Base-by-base conservation (phyloP, 495 filamentous ascomycete genomes). In the Podospora tetraspora region DNA sequence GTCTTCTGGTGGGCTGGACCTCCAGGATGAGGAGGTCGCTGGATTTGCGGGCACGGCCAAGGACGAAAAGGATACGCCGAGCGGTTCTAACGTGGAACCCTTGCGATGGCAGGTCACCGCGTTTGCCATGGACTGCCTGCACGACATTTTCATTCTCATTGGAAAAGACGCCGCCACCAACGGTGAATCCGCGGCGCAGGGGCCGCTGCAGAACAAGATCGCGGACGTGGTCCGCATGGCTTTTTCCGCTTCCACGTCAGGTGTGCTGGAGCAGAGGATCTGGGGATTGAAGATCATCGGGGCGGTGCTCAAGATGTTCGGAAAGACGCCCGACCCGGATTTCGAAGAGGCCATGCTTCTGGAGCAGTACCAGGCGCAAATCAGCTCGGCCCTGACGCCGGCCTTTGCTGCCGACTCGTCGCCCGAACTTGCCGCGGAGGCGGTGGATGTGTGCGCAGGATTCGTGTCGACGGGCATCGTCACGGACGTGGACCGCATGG, bases 381-480 rank as follows among this genome's bases (percentile, higher is more conserved):
- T 98, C 73, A 92, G 94, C 71, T 97, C 95, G 1, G 95, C 95
- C 0, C 85, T 99, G 56, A 98, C 95, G 5, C 95, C 95, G 10
- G 96, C 95, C 1, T 99, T 99, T 81, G 93, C 94, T 1, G 88
- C 89, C 2, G 95, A 99, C 78, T 98, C 95, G 2, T 97, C 94
- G 5, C 93, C 95, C 1, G 96, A 97, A 75, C 83, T 99, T 7
- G 95, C 95, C 22, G 90, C 95, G 1, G 93, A 96, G 70, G 95
- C 95, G 43, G 92, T 99, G 60, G 96, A 96, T 76, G 96, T 99
- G n/a, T 98, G 95, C 68, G 96, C 93, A 23, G 91, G 90, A 0
- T 99, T 99, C 77, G 94, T 99, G 74, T 90, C 94, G 3, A 97
- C 94, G 0, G 96, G 95, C 21, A 97, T 99, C 63, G 96, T 99